Evolutionary conservation across 805 yeast species (phyloP), one percentile per base, ranked within the genome.

Genomic region (Diddensiella santjacobensis): DNA sequence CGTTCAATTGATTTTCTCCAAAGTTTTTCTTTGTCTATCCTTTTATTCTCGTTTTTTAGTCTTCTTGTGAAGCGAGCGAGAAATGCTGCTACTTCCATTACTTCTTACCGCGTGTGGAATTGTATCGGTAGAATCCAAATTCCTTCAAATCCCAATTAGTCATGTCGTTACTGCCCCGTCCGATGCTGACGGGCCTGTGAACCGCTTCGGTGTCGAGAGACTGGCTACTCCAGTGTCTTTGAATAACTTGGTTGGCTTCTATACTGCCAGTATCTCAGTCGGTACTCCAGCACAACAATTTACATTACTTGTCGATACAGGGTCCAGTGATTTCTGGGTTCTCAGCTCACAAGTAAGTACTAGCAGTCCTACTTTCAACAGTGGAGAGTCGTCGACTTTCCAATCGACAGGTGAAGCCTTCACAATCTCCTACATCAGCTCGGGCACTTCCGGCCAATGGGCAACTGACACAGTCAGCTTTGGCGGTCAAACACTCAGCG

Each of bases 351-450:
- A n/a, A n/a, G 31, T 48, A 6, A 18, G 22, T 10, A 19, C 43
- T 22, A 35, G 43, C 33, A 11, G 15, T 10, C 15, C 17, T 40
- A 11, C 31, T 74, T 91, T 87, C 65, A 91, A 86, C 69, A 93
- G 87, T 62, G 80, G 76, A 46, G 69, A 78, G 17, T 87, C 96
- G 11, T 73, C 90, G 17, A 75, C 93, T 46, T 93, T 87, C 72
- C 79, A 81, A 71, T 78, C 81, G 56, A 87, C 89, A 65, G 96
- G 96, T 48, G 71, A 91, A 42, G 81, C 80, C 47, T 89, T 93
- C 68, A 77, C 83, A 50, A 88, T 93, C 67, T 81, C 77, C 64
- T 91, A 91, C 65, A 98, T 98, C 54, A 80, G 93, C n/a, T 98
- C 98, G 45, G 77, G 95, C 41, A 74, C 90, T 69, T 88, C 86